Conservation (phyloP, 2,329 filamentous ascomycete genomes). For the Xylaria sp. region DNA sequence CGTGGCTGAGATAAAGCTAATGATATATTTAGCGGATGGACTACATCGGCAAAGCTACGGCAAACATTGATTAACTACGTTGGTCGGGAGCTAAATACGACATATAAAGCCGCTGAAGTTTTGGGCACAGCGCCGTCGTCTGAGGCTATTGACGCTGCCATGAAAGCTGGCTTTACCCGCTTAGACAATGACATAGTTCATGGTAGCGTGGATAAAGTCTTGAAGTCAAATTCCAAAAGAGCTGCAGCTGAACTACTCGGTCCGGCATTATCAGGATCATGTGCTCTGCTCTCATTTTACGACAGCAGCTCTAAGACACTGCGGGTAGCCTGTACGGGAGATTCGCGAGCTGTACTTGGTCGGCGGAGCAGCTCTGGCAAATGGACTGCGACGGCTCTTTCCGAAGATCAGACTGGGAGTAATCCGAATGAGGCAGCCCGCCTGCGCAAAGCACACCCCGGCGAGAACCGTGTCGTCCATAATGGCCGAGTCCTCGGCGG, state of each 20-base stretch:
- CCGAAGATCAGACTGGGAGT: conserved; percentile 91
- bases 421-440: conserved; percentile 86
- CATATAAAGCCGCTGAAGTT: conserved; percentile 80
- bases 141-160: conserved; percentile 86
- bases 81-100: conserved; percentile 89
- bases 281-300: conserved; percentile 95
- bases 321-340: conserved; percentile 93
- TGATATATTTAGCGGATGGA: conserved; percentile 79
- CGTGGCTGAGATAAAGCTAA: conserved; percentile 5
- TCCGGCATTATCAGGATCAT: conserved; percentile 95
- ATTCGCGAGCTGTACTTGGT: conserved; percentile 93
- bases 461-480: conserved; percentile 85
- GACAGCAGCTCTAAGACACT: conserved; percentile 87
- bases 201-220: conserved; percentile 89
- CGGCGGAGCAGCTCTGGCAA: conserved; percentile 81
- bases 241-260: conserved; percentile 91
- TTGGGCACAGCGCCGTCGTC: conserved; percentile 72
- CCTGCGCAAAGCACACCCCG: conserved; percentile 86
- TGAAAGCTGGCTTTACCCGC: conserved; percentile 89
- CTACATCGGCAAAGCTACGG: conserved; percentile 93
- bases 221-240: conserved; percentile 88
- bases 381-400: conserved; percentile 91
- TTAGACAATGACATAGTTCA: conserved; percentile 96
- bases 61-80: conserved; percentile 94
- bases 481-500: conserved; percentile 93